Conservation (phyloP, 176 grass and related monocot species). For the Ampelocalamus luodianensis region DNA sequence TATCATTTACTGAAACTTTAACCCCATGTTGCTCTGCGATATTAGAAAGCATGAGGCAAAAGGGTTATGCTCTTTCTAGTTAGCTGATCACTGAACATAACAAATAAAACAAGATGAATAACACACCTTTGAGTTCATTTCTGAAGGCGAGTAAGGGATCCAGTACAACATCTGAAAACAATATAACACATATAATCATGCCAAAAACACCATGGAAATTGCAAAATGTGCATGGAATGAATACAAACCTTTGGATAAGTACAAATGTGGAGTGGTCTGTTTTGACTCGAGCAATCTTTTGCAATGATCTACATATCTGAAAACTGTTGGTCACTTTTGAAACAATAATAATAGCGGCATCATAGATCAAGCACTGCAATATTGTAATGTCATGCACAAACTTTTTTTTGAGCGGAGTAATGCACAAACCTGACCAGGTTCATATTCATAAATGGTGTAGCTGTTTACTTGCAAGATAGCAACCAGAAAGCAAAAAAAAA, state of each 20-base stretch:
- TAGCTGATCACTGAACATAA: constrained; percentile 28
- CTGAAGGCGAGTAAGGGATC: constrained; percentile 92
- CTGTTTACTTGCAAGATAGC: background rate
- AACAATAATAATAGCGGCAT: constrained; percentile 3
- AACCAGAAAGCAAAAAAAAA: constrained; percentile 42
- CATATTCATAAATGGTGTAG: constrained; percentile 32
- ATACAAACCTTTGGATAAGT: constrained; percentile 81
- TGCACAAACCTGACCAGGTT: constrained; percentile 30
- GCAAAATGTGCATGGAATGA: constrained; percentile 33
- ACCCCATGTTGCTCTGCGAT: constrained; percentile 82
- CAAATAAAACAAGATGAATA: constrained; percentile 39
- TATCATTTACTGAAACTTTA: constrained; percentile 99
- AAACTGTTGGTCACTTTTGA: background rate
- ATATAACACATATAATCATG: constrained; percentile 45
- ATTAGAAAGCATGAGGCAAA: constrained; percentile 31
- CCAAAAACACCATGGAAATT: constrained; percentile 35
- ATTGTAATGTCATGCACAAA: constrained; percentile 17
- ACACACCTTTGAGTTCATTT: constrained; percentile 85
- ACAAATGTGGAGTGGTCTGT: constrained; percentile 91
- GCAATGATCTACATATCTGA: constrained; percentile 71
- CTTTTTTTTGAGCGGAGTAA: background rate
- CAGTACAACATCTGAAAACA: constrained; percentile 79
- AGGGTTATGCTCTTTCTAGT: constrained; percentile 9
- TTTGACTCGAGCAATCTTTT: constrained; percentile 93
- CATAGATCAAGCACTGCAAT: background rate